Conservation (phyloP, 192 early-diverging fungal genomes). For the Fimicolochytrium jonesii region DNA sequence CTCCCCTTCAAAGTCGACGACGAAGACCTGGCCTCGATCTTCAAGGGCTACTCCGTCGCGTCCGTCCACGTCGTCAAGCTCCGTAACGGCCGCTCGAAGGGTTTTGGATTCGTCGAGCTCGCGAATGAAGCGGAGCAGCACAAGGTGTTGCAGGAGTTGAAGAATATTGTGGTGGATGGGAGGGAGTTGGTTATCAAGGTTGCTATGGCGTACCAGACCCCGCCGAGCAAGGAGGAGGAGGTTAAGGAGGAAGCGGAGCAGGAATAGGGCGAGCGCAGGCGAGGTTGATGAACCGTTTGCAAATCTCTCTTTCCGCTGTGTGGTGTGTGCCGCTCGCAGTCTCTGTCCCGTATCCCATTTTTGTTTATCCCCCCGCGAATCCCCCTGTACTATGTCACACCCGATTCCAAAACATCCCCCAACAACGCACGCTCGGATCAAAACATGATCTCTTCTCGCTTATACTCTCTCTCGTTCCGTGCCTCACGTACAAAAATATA, state of each 20-base stretch:
- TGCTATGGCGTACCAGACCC: constrained; percentile 31
- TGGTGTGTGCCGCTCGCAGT: too few relatives aligned
- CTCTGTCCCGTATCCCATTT: too few relatives aligned
- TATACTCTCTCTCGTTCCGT: too few relatives aligned
- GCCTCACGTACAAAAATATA: too few relatives aligned
- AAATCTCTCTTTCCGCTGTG: too few relatives aligned
- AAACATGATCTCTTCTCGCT: too few relatives aligned
- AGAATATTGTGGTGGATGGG: constrained; percentile 59
- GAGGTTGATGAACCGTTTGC: too few relatives aligned
- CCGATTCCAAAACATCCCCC: too few relatives aligned
- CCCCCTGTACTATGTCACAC: too few relatives aligned
- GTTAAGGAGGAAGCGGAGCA: not conserved
- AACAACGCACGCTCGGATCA: too few relatives aligned
- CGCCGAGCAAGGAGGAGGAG: constrained; percentile 11
- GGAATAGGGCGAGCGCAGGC: not conserved
- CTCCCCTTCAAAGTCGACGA: constrained; percentile 51
- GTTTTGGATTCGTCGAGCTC: constrained; percentile 93
- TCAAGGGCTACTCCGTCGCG: constrained; percentile 55
- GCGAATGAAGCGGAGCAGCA: constrained; percentile 71
- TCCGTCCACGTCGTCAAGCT: constrained; percentile 71
- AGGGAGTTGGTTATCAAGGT: constrained; percentile 52
- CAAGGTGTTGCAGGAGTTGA: constrained; percentile 63
- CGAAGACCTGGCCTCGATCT: constrained; percentile 38
- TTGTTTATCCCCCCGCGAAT: too few relatives aligned
- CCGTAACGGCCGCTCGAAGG: constrained; percentile 74